phyloP scores from a whole-genome alignment of 139 green algal genomes.

The Closterium sp. region DNA sequence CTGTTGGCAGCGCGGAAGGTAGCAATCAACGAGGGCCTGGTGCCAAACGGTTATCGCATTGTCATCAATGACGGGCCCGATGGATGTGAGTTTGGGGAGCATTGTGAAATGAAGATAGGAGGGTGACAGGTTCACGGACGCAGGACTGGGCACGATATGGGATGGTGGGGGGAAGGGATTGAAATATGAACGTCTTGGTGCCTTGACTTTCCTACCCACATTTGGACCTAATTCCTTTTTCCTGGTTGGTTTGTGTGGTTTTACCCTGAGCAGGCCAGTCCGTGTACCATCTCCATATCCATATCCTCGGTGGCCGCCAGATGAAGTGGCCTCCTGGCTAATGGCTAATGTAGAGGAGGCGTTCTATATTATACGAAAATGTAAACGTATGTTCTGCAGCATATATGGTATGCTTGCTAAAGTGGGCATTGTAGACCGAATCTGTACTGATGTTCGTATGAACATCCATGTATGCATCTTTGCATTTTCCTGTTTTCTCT shows the following conservation, averaged over 20 bases:
- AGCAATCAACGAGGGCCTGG: conserved; percentile 34
- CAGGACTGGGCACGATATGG: not conserved
- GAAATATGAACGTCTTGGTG: not conserved
- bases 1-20: conserved; percentile 17
- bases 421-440: too few relatives aligned
- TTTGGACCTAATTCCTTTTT: conserved; percentile 1
- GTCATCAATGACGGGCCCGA: conserved; percentile 48
- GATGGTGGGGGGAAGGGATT: not conserved
- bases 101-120: not conserved
- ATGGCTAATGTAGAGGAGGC: conserved; percentile 1
- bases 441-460: too few relatives aligned
- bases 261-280: conserved; percentile 33
- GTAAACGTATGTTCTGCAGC: too few relatives aligned
- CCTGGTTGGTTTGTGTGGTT: not conserved
- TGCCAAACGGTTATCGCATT: conserved; percentile 32
- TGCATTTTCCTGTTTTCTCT: too few relatives aligned
- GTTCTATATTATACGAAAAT: too few relatives aligned
- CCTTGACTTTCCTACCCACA: not conserved
- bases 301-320: conserved; percentile 39
- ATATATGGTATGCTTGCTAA: too few relatives aligned
- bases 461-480: too few relatives aligned
- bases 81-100: conserved; percentile 34
- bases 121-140: not conserved
- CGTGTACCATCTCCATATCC: conserved; percentile 46
- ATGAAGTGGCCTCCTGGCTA: conserved; percentile 45